Percentiles rank a stretch among this genome's conserved stretches.
Conservation (phyloP, 768 basidiomycete genomes). For the Amanita fuliginea region DNA sequence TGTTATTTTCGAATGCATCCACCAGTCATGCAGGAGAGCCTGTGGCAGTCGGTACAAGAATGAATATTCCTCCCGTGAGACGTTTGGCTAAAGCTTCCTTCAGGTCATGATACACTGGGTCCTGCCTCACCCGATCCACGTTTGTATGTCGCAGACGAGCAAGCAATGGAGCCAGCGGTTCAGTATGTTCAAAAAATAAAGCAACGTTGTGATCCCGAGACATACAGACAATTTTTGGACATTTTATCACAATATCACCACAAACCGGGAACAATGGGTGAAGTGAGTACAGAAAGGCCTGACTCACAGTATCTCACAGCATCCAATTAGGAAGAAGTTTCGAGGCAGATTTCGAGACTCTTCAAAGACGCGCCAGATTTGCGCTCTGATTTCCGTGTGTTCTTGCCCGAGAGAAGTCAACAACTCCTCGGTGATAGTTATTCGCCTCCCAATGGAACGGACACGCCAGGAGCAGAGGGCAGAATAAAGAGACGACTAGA, state of each 20-base stretch:
- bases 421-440: slow-evolving; percentile 36
- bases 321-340: slow-evolving; percentile 47
- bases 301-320: slow-evolving; percentile 8
- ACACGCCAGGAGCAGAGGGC: slow-evolving; percentile 21
- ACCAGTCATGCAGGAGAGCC: slow-evolving; percentile 2
- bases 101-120: slow-evolving; percentile 4
- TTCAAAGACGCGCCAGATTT: slow-evolving; percentile 73
- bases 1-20: slow-evolving; percentile 25
- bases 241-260: slow-evolving; percentile 58
- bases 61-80: background rate
- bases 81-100: background rate
- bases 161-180: slow-evolving; percentile 67
- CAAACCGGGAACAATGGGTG: slow-evolving; percentile 48
- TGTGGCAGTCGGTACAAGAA: slow-evolving; percentile 6
- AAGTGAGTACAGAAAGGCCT: slow-evolving; percentile 25
- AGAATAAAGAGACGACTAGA: slow-evolving; percentile 39
- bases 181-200: slow-evolving; percentile 97
- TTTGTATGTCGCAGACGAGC: slow-evolving; percentile 24
- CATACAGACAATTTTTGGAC: slow-evolving; percentile 70
- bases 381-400: slow-evolving; percentile 61
- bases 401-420: slow-evolving; percentile 56
- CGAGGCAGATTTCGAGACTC: slow-evolving; percentile 52
- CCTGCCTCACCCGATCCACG: slow-evolving; percentile 23
- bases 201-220: slow-evolving; percentile 83
- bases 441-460: slow-evolving; percentile 20